Evolutionary conservation across 2,329 filamentous ascomycete species (phyloP), one percentile per base, ranked within the genome.

Genomic region (Penicillium sp.): DNA sequence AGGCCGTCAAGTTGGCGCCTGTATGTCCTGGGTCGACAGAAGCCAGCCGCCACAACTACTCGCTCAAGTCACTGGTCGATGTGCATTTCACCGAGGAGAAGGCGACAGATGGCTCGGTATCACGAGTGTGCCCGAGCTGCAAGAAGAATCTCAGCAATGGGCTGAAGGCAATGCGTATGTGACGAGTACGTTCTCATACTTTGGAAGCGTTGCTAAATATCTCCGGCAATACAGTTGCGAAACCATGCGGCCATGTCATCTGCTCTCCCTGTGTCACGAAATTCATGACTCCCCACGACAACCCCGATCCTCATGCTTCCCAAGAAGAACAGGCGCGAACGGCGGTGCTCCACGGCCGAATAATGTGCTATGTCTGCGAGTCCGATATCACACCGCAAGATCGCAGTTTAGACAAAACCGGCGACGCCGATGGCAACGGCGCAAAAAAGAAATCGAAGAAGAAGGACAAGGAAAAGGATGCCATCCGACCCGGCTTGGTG

Each of bases 171-270:
- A 80, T 90, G 63, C 73, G 71, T 74, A 64, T 45, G 69, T 39
- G 17, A 34, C 29, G 5, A 15, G 21, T 21, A 3, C 3, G 11
- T 29, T 17, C 25, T 36, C 25, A 29, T 20, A 4, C 11, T 20
- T 17, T 20, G n/a, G n/a, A n/a, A n/a, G n/a, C n/a, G n/a, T n/a
- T n/a, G n/a, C 15, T 25, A 19, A 29, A 23, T 36, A 17, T 14
- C 16, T n/a, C n/a, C n/a, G n/a, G n/a, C n/a, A 7, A 23, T 11
- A 4, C 36, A 73, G 71, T 96, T 36, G 83, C 87, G 2, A 90
- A 87, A 62, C 86, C 87, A 0, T 98, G 91, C 57, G 91, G 91
- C 0, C 91, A 98, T 62, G 89, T 97, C 1, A 68, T 96, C 15
- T 98, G 91, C 66, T 84, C 86, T 56, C 83, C 78, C 26, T 96